Percentiles rank a stretch among this genome's conserved stretches.
These are phyloP conservation scores for Pythium phragmitis DNA, from an alignment of 352 stramenopile genomes.

Conservation along the genomic window DNA sequence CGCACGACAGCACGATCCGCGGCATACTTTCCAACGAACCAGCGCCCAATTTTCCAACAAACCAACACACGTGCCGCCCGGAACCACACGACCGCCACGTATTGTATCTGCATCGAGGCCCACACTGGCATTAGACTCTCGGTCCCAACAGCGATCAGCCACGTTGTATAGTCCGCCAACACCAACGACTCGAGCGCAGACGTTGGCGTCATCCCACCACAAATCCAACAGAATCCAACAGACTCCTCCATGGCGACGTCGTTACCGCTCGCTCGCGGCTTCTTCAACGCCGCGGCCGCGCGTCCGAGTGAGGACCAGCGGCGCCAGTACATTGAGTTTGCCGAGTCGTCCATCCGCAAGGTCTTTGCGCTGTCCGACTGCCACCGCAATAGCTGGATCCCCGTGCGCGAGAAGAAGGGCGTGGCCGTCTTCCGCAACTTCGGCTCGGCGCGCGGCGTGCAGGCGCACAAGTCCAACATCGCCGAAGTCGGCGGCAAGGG, in stretches of 20 bases:
- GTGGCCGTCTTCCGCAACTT: slow-evolving; percentile 84
- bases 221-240: not conserved
- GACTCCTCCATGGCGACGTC: slow-evolving; percentile 44
- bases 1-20: slow-evolving; percentile 25
- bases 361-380: slow-evolving; percentile 80
- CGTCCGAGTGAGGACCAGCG: slow-evolving; percentile 69
- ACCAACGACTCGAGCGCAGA: not conserved
- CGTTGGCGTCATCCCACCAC: slow-evolving; percentile 2
- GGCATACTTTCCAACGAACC: slow-evolving; percentile 3
- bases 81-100: not conserved
- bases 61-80: not conserved
- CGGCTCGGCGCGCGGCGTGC: slow-evolving; percentile 45
- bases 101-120: not conserved
- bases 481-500: slow-evolving; percentile 75
- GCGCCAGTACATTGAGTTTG: slow-evolving; percentile 77
- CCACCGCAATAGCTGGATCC: slow-evolving; percentile 85
- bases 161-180: not conserved
- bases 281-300: slow-evolving; percentile 66
- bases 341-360: slow-evolving; percentile 79
- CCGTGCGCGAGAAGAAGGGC: slow-evolving; percentile 80
- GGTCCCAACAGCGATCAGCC: not conserved
- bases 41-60: not conserved
- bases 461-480: slow-evolving; percentile 74
- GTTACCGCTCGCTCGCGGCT: slow-evolving; percentile 68
- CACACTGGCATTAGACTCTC: not conserved